Conservation (phyloP, 1,139 yeast genomes). For the Petasospora fabianii region DNA sequence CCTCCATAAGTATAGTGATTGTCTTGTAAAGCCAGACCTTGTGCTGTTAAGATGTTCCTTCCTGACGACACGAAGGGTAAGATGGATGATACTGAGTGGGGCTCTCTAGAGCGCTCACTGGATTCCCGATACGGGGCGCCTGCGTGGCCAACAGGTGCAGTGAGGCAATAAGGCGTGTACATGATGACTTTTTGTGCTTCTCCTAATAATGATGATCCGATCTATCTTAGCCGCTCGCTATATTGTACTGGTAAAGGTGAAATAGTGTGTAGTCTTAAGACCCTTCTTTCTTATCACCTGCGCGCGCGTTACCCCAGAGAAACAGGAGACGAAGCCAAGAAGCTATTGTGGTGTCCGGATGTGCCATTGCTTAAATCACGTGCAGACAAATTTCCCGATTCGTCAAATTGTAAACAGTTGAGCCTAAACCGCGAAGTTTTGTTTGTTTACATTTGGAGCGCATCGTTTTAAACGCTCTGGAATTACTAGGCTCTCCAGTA, state of each 20-base stretch:
- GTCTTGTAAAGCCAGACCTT: background rate
- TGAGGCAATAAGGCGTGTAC: background rate
- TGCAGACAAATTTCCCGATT: constrained; percentile 3
- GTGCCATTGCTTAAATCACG: background rate
- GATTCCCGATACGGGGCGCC: constrained; percentile 11
- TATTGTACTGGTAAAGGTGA: no score
- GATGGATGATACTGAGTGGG: constrained; percentile 13
- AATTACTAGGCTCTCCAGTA: no score
- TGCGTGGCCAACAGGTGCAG: constrained; percentile 17
- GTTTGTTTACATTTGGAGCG: constrained; percentile 2
- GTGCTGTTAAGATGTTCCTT: background rate
- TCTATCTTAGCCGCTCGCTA: no score
- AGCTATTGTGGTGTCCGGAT: constrained; percentile 3
- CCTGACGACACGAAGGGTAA: constrained; percentile 23
- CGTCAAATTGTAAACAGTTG: constrained; percentile 4
- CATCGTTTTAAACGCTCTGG: background rate
- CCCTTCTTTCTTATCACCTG: background rate
- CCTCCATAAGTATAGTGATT: constrained; percentile 3
- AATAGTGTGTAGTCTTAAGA: no score
- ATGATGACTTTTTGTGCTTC: background rate
- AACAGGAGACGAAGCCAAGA: background rate
- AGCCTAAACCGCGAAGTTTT: background rate
- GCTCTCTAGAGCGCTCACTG: background rate
- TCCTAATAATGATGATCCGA: no score
- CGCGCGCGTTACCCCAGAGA: constrained; percentile 1